These are phyloP conservation scores for Pseudohyphozyma bogoriensis DNA, from an alignment of 768 basidiomycete species.

Conservation along the genomic window DNA sequence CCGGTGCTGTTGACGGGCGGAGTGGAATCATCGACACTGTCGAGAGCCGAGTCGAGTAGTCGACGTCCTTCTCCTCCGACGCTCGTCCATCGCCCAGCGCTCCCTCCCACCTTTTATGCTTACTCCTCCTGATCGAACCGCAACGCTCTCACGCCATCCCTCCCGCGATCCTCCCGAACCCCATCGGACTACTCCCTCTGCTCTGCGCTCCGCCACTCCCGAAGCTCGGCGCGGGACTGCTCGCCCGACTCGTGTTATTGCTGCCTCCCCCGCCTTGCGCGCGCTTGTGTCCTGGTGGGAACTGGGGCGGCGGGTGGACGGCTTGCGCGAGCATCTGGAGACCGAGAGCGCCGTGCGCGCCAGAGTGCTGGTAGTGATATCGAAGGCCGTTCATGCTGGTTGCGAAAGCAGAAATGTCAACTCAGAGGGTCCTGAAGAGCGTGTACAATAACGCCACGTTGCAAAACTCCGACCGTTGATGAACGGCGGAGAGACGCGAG, in stretches of 20 bases:
- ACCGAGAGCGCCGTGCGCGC: conserved; percentile 86
- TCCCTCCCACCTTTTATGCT: too few relatives aligned
- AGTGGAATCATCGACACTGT: too few relatives aligned
- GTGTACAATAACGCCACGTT: too few relatives aligned
- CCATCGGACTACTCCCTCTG: background rate
- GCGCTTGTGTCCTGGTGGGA: conserved; percentile 28
- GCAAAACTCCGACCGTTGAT: background rate
- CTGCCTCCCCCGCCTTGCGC: background rate
- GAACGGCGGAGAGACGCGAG: background rate
- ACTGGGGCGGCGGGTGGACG: conserved; percentile 29
- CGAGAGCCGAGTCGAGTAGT: too few relatives aligned
- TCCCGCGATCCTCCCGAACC: background rate
- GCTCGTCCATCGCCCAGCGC: too few relatives aligned
- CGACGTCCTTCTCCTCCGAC: too few relatives aligned
- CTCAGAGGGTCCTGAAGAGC: too few relatives aligned
- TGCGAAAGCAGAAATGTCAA: background rate
- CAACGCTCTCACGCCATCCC: background rate
- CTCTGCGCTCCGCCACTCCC: background rate
- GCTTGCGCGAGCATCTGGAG: conserved; percentile 52
- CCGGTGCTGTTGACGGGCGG: too few relatives aligned
- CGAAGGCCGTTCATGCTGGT: conserved; percentile 75
- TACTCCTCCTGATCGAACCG: background rate
- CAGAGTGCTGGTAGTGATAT: conserved; percentile 95
- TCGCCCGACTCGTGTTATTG: background rate
- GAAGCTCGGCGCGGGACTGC: conserved; percentile 5